Conservation (phyloP, 2,329 filamentous ascomycete genomes). For the Reticulascus tulasneorum region DNA sequence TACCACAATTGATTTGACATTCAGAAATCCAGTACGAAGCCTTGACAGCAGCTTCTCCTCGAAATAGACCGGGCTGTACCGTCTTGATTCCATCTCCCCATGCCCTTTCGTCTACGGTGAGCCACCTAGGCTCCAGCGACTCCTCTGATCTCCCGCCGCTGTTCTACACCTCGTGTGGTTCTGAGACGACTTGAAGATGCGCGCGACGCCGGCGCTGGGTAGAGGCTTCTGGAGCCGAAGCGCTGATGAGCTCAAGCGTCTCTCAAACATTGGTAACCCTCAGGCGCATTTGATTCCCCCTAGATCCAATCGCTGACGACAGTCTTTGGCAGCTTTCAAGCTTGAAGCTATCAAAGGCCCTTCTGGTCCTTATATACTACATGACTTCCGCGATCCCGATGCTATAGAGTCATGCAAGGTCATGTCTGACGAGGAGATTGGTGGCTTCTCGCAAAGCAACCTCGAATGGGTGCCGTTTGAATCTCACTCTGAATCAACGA, state of each 20-base stretch:
- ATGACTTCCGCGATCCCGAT: conserved; percentile 54
- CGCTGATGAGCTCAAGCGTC: conserved; percentile 55
- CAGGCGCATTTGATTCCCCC: no score
- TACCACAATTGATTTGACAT: no score
- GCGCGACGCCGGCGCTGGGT: conserved; percentile 37
- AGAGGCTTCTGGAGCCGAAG: conserved; percentile 57
- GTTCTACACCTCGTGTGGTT: no score
- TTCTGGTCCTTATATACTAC: conserved; percentile 59
- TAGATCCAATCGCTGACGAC: neutral
- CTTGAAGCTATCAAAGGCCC: conserved; percentile 66
- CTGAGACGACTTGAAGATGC: conserved; percentile 39
- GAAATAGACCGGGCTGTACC: no score
- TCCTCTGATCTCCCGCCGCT: no score
- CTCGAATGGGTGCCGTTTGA: conserved; percentile 58
- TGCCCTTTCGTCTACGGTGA: no score
- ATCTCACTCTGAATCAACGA: conserved; percentile 10
- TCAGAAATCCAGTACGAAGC: no score
- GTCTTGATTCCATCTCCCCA: no score
- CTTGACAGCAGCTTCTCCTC: no score
- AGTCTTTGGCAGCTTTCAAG: conserved; percentile 51
- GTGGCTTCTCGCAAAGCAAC: conserved; percentile 73
- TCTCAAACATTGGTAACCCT: conserved; percentile 49
- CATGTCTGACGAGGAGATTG: conserved; percentile 84
- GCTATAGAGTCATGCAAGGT: conserved; percentile 59
- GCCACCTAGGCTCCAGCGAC: no score